These are phyloP conservation scores for Cercis canadensis DNA, from an alignment of 306 rosid genomes.

Conservation along the genomic window DNA sequence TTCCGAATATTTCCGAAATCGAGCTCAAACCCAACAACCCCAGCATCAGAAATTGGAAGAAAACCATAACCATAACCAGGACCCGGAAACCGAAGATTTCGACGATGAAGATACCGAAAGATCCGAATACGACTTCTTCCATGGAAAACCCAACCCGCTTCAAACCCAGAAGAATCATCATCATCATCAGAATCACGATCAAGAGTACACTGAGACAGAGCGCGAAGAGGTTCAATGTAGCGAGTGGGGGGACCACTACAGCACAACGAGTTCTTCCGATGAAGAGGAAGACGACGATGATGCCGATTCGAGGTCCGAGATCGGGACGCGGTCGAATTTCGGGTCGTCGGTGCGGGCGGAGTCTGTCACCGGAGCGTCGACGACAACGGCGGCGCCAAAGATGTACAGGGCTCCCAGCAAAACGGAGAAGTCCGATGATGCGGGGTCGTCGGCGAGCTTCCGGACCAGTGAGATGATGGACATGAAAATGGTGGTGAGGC, in stretches of 20 bases:
- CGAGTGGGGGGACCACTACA: conserved; percentile 94
- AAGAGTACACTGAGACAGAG: conserved; percentile 65
- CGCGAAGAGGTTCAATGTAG: conserved; percentile 96
- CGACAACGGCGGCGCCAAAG: conserved; percentile 29
- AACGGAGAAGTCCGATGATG: conserved; percentile 47
- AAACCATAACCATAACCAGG: conserved; percentile 1
- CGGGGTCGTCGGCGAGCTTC: conserved; percentile 47
- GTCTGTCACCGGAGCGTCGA: conserved; percentile 35
- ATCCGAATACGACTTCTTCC: conserved; percentile 62
- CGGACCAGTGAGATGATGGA: conserved; percentile 59
- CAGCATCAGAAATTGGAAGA: background rate
- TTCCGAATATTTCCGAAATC: conserved; percentile 74
- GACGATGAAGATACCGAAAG: conserved; percentile 50
- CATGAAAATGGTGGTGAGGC: conserved; percentile 91
- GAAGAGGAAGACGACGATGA: conserved; percentile 62
- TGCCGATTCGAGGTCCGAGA: conserved; percentile 71
- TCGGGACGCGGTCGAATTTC: conserved; percentile 71
- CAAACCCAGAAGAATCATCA: conserved; percentile 3
- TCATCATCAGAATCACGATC: conserved; percentile 46
- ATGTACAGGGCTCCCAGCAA: conserved; percentile 33
- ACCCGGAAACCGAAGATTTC: conserved; percentile 24
- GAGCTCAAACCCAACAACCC: conserved; percentile 34
- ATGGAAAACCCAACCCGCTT: conserved; percentile 17
- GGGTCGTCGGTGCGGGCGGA: conserved; percentile 60
- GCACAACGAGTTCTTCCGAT: conserved; percentile 72